These are phyloP conservation scores for Beauveria australis DNA, from an alignment of 2,329 filamentous ascomycete genomes.

Conservation along the genomic window DNA sequence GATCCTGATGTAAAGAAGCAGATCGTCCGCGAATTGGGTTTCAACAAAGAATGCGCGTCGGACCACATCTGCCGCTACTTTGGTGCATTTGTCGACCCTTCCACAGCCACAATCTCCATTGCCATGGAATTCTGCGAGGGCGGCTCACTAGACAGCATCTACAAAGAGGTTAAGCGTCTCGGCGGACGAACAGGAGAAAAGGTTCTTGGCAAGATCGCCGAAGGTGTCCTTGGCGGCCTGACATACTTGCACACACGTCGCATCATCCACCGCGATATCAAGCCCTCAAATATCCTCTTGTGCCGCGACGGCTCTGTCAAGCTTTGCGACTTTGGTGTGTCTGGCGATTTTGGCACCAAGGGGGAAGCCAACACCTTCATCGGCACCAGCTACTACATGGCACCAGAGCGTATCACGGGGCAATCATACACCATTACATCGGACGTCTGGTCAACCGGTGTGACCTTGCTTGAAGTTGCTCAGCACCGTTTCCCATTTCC, in stretches of 20 bases:
- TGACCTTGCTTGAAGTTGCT: constrained; percentile 96
- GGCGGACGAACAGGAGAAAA: constrained; percentile 94
- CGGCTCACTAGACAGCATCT: constrained; percentile 91
- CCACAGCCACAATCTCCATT: constrained; percentile 95
- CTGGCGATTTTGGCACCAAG: constrained; percentile 95
- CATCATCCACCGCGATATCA: constrained; percentile 98
- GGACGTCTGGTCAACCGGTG: constrained; percentile 95
- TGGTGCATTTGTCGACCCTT: constrained; percentile 90
- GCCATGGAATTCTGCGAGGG: constrained; percentile 99
- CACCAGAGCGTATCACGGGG: constrained; percentile 92
- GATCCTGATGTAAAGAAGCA: constrained; percentile 98
- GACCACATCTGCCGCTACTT: constrained; percentile 97
- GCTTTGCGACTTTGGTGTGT: constrained; percentile 96
- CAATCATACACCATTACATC: constrained; percentile 98
- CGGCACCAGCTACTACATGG: constrained; percentile 98
- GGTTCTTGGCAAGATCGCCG: constrained; percentile 91
- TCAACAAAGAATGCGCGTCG: constrained; percentile 96
- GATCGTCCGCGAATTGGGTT: constrained; percentile 89
- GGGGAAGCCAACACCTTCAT: constrained; percentile 99
- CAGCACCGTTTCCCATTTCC: constrained; percentile 98
- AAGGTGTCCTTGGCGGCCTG: constrained; percentile 85
- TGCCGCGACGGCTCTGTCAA: constrained; percentile 92
- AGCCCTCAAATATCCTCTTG: constrained; percentile 92
- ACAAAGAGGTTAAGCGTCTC: constrained; percentile 92
- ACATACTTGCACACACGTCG: constrained; percentile 93